Conservation (phyloP, 2,329 filamentous ascomycete genomes). For the Colletotrichum higginsianum region DNA sequence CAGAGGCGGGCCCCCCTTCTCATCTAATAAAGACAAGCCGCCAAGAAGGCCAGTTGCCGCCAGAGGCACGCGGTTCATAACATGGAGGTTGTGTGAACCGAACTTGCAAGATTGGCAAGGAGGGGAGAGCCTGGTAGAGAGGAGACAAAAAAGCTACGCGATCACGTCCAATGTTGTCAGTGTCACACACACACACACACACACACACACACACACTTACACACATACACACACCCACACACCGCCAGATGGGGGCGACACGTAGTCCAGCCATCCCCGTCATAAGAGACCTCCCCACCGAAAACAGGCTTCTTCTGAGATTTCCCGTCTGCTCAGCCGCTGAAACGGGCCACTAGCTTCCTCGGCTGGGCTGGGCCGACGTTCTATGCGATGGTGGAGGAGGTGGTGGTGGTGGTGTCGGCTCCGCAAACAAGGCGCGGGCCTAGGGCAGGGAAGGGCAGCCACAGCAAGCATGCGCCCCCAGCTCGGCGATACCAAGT, state of each 20-base stretch:
- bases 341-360: constrained; percentile 22
- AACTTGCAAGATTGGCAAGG: constrained; percentile 29
- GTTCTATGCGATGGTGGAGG: not conserved
- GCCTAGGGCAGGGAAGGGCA: constrained; percentile 1
- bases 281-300: constrained; percentile 1
- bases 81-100: constrained; percentile 6
- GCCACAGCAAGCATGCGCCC: constrained; percentile 20
- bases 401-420: not conserved
- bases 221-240: not conserved
- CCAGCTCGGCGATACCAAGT: constrained; percentile 21
- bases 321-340: not conserved
- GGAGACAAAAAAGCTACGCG: constrained; percentile 3
- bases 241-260: constrained; percentile 14
- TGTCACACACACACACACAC: too few species aligned
- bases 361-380: not conserved
- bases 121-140: not conserved
- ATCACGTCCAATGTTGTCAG: constrained; percentile 4
- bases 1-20: not conserved
- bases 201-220: too few species aligned
- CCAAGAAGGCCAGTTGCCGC: constrained; percentile 15
- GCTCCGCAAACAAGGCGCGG: constrained; percentile 16
- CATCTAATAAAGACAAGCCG: constrained; percentile 29
- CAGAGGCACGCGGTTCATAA: not conserved
- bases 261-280: constrained; percentile 37
- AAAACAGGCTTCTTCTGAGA: constrained; percentile 2